Conservation (phyloP, 148 eudicot genomes). For the Mesembryanthemum crystallinum region DNA sequence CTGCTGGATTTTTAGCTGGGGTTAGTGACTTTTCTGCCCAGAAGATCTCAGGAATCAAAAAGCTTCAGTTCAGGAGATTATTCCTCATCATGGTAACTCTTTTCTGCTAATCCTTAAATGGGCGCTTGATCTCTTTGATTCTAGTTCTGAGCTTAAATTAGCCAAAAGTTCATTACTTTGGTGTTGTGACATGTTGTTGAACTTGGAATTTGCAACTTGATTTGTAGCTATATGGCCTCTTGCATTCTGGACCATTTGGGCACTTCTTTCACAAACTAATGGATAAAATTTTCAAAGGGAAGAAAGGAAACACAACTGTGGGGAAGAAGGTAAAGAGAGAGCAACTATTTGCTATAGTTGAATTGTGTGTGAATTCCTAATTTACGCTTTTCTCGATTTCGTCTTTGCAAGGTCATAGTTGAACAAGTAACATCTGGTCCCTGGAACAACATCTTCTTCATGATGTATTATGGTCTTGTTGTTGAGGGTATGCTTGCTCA, state of each 20-base stretch:
- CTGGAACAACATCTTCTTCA: conserved; percentile 62
- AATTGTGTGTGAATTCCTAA: neutral
- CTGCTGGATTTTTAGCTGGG: conserved; percentile 54
- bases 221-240: conserved; percentile 55
- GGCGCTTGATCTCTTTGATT: conserved; percentile 21
- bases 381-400: neutral
- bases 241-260: conserved; percentile 60
- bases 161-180: neutral
- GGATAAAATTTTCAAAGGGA: conserved; percentile 52
- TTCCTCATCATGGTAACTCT: conserved; percentile 49
- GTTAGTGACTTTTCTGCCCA: conserved; percentile 58
- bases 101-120: too few species aligned
- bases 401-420: conserved; percentile 41
- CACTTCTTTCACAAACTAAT: conserved; percentile 56
- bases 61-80: conserved; percentile 43
- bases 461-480: conserved; percentile 60
- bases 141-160: neutral
- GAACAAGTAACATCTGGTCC: conserved; percentile 62
- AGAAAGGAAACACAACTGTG: conserved; percentile 51
- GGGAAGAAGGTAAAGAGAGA: conserved; percentile 46
- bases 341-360: neutral
- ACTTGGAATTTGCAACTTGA: neutral
- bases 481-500: conserved; percentile 46
- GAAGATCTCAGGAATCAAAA: conserved; percentile 57
- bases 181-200: neutral